phyloP scores from a whole-genome alignment of 2,329 filamentous ascomycete species.

The Chrysoporthe austroafricana region DNA sequence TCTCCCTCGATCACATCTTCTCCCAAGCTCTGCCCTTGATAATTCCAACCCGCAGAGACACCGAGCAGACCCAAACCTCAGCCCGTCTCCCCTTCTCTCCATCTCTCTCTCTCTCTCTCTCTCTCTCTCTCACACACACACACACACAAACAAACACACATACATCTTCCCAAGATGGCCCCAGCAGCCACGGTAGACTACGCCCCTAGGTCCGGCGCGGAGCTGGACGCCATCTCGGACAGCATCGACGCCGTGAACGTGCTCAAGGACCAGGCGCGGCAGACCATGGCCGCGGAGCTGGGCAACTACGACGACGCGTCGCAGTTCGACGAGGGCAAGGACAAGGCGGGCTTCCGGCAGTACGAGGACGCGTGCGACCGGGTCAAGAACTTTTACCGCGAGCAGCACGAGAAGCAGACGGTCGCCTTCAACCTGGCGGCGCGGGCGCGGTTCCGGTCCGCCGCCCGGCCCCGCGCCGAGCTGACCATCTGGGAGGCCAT shows the following conservation, averaged over 20 bases:
- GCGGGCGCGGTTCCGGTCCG: conserved; percentile 70
- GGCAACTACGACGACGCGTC: conserved; percentile 30
- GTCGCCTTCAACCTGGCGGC: conserved; percentile 84
- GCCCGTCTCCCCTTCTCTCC: too few relatives aligned
- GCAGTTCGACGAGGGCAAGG: conserved; percentile 39
- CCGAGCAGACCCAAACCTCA: too few relatives aligned
- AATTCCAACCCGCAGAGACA: too few relatives aligned
- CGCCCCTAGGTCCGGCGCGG: conserved; percentile 32
- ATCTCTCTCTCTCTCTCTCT: too few relatives aligned
- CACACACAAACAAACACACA: neutral
- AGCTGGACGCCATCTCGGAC: conserved; percentile 41
- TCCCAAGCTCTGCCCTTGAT: too few relatives aligned
- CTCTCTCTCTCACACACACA: neutral
- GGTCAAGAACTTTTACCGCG: conserved; percentile 85
- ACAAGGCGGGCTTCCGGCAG: conserved; percentile 56
- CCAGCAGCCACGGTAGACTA: conserved; percentile 35
- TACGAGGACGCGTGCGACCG: conserved; percentile 83
- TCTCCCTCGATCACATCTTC: neutral
- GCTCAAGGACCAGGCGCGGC: conserved; percentile 29
- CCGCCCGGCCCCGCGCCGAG: conserved; percentile 64
- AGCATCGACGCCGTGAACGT: conserved; percentile 42
- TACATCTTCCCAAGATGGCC: conserved; percentile 32
- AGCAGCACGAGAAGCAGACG: conserved; percentile 72
- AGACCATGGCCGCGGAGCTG: conserved; percentile 19
- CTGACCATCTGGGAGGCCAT: conserved; percentile 93